Evolutionary conservation across 129 eudicot genomes (phyloP), one percentile per base, ranked within the genome.

Genomic region (Mikania micrantha): DNA sequence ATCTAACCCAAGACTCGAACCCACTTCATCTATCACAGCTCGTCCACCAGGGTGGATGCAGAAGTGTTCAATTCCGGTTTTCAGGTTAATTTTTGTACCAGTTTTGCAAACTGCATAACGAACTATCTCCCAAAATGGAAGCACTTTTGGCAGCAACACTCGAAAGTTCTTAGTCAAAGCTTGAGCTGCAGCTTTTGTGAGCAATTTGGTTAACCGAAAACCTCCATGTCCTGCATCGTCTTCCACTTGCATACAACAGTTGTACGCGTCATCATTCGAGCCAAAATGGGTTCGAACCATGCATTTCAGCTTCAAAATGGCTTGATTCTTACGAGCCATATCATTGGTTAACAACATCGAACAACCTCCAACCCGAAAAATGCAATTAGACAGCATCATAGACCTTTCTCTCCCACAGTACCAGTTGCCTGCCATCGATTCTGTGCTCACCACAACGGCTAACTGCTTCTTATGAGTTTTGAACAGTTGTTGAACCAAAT

Each of bases 1-100:
- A 5, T 60, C 35, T 22, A 81, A 75, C 17, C 22, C 70, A 48
- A 81, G 66, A 47, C 82, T 77, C 22, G 29, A 9, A 81, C 80
- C 25, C 85, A 81, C 84, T 10, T 74, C 85, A 11, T 81, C 85
- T 21, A 81, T 81, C 42, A 81, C 85, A n/a, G 85, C 85, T 64
- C 62, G 77, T 34, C 85, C 85, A 0, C 85, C 85, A 0, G 82
- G 67, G 29, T 81, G 85, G 68, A 81, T 67, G 73, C 85, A 81
- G 22, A 81, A 81, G 64, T 81, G 85, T 66, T 81, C 82, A 60
- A 81, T 76, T 11, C 85, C 85, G 16, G 35, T 7, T 67, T 81
- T 81, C 54, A 81, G 72, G 48, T 81, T 72, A 67, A 80, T 41
- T 10, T 73, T 72, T 1, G 57, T 38, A 10, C 70, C 52, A 0